Conservation (phyloP, 371 early-diverging fungal species). For the Lichtheimia hyalospora region DNA sequence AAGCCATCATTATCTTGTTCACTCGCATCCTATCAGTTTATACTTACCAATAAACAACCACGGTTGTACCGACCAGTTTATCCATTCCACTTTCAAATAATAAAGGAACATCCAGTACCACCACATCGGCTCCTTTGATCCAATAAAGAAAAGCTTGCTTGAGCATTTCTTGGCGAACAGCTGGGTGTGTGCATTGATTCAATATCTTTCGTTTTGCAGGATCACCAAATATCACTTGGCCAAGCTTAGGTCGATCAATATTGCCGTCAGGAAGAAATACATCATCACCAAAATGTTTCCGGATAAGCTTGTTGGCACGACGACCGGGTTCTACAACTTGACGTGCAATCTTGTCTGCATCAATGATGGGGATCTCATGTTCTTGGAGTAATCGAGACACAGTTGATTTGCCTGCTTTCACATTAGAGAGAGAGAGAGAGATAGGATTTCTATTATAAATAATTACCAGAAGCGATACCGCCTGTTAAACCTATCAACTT, state of each 20-base stretch:
- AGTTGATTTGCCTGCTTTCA: conserved; percentile 72
- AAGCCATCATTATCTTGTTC: background rate
- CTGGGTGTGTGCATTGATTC: conserved; percentile 88
- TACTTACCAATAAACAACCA: conserved; percentile 82
- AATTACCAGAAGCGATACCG: conserved; percentile 87
- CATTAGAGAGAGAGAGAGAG: background rate
- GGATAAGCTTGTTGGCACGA: conserved; percentile 68
- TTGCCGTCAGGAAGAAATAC: conserved; percentile 60
- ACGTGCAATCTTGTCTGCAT: conserved; percentile 90
- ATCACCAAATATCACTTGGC: conserved; percentile 79
- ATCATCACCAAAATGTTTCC: conserved; percentile 73
- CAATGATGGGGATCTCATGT: conserved; percentile 78
- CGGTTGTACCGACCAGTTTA: conserved; percentile 63
- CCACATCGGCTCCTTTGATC: conserved; percentile 63
- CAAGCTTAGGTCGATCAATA: conserved; percentile 78
- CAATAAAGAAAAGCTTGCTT: conserved; percentile 69
- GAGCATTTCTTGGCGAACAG: conserved; percentile 77
- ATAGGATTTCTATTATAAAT: no score
- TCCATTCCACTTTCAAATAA: conserved; percentile 85
- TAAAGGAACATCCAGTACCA: conserved; percentile 92
- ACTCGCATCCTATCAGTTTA: background rate
- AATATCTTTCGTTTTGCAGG: conserved; percentile 67
- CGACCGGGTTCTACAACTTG: conserved; percentile 83
- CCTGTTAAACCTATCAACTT: conserved; percentile 90
- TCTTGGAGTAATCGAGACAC: conserved; percentile 64